Evolutionary conservation across 352 stramenopile genomes (phyloP).

Genomic region (Phytophthora pluvialis): DNA sequence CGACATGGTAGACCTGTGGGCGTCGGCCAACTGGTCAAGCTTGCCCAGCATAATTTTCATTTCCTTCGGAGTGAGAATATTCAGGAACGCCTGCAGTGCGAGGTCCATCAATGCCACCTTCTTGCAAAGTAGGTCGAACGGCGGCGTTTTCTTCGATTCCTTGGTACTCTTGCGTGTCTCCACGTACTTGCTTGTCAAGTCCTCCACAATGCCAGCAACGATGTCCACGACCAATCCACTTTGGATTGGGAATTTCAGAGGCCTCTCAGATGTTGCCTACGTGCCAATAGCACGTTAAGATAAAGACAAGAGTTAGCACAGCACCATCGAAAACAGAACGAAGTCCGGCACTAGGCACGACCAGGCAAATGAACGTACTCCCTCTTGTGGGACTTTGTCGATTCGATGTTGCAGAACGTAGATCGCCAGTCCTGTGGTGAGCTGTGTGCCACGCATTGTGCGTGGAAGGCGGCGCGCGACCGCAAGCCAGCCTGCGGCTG

Average conservation of each 20-base stretch:
- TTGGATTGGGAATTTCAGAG: conserved; percentile 83
- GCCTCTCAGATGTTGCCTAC: conserved; percentile 58
- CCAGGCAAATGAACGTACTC: conserved; percentile 34
- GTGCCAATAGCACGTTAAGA: conserved; percentile 1
- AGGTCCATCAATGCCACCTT: conserved; percentile 88
- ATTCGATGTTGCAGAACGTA: conserved; percentile 87
- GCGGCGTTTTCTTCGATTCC: conserved; percentile 40
- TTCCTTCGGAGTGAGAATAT: conserved; percentile 72
- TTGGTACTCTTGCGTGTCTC: conserved; percentile 58
- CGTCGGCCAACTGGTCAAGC: conserved; percentile 68
- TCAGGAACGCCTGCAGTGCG: conserved; percentile 79
- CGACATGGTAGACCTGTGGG: conserved; percentile 83
- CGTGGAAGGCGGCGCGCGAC: conserved; percentile 76
- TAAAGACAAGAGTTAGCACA: conserved; percentile 7
- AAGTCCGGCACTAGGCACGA: neutral
- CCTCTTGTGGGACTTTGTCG: conserved; percentile 58
- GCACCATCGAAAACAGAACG: neutral
- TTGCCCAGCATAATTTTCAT: conserved; percentile 75
- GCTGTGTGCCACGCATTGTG: conserved; percentile 74
- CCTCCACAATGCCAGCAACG: conserved; percentile 78
- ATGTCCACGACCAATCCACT: conserved; percentile 83
- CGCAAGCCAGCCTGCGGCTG: conserved; percentile 70
- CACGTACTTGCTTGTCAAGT: conserved; percentile 75
- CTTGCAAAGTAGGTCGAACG: conserved; percentile 80
- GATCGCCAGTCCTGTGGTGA: conserved; percentile 76